A percentile compares a stretch with the other conserved stretches of the same genome.
These are phyloP conservation scores for Pythium dissimile DNA, from an alignment of 352 stramenopile species.

Conservation along the genomic window DNA sequence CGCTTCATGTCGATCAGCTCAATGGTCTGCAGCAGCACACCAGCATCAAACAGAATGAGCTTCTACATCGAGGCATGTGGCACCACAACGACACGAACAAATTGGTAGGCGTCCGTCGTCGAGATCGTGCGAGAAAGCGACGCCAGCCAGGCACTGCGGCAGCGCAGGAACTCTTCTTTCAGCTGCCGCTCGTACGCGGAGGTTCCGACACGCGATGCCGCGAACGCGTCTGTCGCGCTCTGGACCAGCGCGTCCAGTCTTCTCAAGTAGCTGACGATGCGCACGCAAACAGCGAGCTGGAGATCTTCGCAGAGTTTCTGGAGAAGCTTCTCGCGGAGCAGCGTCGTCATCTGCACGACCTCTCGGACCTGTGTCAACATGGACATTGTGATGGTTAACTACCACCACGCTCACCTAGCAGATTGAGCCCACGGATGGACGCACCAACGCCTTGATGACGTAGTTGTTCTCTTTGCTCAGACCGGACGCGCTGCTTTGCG, in stretches of 20 bases:
- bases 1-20: slow-evolving; percentile 87
- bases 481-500: slow-evolving; percentile 4
- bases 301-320: slow-evolving; percentile 83
- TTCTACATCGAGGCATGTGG: too few species aligned
- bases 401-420: too few species aligned
- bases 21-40: slow-evolving; percentile 43
- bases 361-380: slow-evolving; percentile 41
- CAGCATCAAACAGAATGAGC: too few species aligned
- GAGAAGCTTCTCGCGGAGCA: slow-evolving; percentile 71
- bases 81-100: slow-evolving; percentile 39
- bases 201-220: slow-evolving; percentile 30
- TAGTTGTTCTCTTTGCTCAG: too few species aligned
- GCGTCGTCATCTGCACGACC: slow-evolving; percentile 55
- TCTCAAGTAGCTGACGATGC: slow-evolving; percentile 74
- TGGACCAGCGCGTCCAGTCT: slow-evolving; percentile 51
- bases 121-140: slow-evolving; percentile 56
- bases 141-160: slow-evolving; percentile 70
- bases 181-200: slow-evolving; percentile 74
- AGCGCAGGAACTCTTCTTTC: slow-evolving; percentile 83
- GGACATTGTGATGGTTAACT: too few species aligned
- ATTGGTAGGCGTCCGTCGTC: slow-evolving; percentile 77
- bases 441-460: slow-evolving; percentile 59
- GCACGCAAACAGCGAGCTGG: slow-evolving; percentile 75
- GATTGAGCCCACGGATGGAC: too few species aligned
- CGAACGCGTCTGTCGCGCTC: background rate